Evolutionary conservation across 2,329 filamentous ascomycete genomes (phyloP), one percentile per base, ranked within the genome.

Genomic region (Phialophora macrospora): DNA sequence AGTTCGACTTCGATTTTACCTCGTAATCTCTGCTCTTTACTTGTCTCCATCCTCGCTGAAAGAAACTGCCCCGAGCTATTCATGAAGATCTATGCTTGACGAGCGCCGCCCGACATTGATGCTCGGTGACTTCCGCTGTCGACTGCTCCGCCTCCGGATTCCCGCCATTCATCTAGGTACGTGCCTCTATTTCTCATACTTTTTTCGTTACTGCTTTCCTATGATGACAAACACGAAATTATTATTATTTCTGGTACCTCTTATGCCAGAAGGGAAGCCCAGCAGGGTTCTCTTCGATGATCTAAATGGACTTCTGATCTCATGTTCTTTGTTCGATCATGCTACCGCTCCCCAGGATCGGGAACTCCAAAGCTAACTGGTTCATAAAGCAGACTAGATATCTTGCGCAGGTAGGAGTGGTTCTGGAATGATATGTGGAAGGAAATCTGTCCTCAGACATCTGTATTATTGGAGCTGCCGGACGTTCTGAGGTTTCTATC

Each of bases 231-330:
- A 81, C 48, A 82, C 56, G 65, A 51, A 54, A 59, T 58, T 63
- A 77, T 80, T 77, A 82, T 82, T 83, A 67, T 90, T 93, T 96
- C 91, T 96, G 92, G 92, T 93, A 96, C 92, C 93, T 96, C 93
- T 96, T 95, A 92, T 92, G 87, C 91, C 89, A 95, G 88, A 83
- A 84, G 75, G 75, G 75, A 66, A 55, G 44, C 48, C 60, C 49
- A 57, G 26, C 48, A 62, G 57, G 82, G 78, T 76, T 82, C 80
- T 76, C 81, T 78, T 84, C 88, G 80, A 91, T 93, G 90, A 92
- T 91, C 90, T 86, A 83, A 90, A 82, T 82, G 89, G 89, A 92
- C 90, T 92, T 93, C 90, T 93, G 90, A 93, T 77, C 46, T 62
- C 22, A 44, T 51, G 22, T 12, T 24, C 11, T 22, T 26, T 51